A percentile compares a stretch with the other conserved stretches of the same genome.
Evolutionary conservation across 2,329 filamentous ascomycete genomes (phyloP).

Genomic region (Cladophialophora yegresii): DNA sequence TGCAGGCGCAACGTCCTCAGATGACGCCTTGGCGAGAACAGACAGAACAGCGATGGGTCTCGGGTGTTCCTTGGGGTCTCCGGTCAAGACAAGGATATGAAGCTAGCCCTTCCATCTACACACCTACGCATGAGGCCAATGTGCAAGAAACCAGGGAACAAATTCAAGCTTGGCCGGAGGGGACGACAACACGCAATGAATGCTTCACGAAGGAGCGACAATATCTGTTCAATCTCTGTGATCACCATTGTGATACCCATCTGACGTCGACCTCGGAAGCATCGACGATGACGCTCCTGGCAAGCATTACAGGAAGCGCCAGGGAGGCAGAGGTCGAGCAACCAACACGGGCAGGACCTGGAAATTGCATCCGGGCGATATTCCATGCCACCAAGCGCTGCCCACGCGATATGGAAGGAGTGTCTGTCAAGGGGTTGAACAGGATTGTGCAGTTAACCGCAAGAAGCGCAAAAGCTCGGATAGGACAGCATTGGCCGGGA

Average conservation of each 20-base stretch:
- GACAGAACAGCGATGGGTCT: neutral
- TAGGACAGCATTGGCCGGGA: neutral
- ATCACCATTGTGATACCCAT: neutral
- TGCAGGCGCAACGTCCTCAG: neutral
- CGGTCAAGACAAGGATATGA: neutral
- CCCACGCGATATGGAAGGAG: neutral
- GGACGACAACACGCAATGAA: neutral
- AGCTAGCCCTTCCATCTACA: neutral
- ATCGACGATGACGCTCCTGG: neutral
- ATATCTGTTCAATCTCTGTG: neutral
- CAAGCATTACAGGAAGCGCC: neutral
- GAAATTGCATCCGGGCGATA: neutral
- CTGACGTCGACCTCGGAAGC: neutral
- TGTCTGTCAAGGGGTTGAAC: neutral
- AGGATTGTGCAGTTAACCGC: neutral
- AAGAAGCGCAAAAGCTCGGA: neutral
- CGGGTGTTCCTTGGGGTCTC: neutral
- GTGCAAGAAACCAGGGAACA: neutral
- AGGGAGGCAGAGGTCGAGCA: neutral
- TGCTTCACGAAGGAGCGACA: neutral
- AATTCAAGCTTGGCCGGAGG: neutral
- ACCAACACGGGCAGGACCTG: neutral
- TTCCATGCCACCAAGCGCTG: neutral
- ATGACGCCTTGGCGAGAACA: neutral
- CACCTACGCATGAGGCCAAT: neutral